Evolutionary conservation across 768 basidiomycete species (phyloP).

Genomic region (Serendipita indica): DNA sequence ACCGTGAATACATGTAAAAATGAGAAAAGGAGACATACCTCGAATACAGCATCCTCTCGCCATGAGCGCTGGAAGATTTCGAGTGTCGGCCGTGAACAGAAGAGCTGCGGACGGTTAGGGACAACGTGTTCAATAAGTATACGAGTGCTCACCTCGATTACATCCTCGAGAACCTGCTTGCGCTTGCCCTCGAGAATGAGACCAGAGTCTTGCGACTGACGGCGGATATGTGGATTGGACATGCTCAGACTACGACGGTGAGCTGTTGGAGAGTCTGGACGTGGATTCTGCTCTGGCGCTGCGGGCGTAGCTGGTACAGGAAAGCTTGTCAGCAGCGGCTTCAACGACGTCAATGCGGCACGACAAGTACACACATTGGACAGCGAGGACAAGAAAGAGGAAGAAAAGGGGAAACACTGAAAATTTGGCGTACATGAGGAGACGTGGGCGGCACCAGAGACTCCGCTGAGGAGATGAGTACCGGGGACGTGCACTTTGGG

Average conservation of each 20-base stretch:
- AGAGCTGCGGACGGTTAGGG: conserved; percentile 12
- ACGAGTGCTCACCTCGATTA: conserved; percentile 12
- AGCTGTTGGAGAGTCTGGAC: neutral
- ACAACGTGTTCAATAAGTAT: neutral
- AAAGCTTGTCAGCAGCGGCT: neutral
- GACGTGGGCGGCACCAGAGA: conserved; percentile 1
- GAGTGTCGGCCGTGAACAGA: conserved; percentile 14
- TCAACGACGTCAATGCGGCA: neutral
- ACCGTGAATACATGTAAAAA: neutral
- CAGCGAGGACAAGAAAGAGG: neutral
- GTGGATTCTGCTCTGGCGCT: neutral
- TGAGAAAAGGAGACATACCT: conserved; percentile 10
- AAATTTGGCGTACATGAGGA: conserved; percentile 2
- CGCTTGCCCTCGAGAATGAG: conserved; percentile 11
- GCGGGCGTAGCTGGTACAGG: neutral
- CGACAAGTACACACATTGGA: neutral
- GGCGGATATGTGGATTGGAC: neutral
- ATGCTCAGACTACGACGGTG: neutral
- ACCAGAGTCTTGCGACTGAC: neutral
- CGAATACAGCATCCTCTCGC: conserved; percentile 16
- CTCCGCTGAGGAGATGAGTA: conserved; percentile 1
- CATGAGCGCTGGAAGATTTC: conserved; percentile 17
- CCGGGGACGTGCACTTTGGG: conserved; percentile 4
- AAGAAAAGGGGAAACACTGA: neutral
- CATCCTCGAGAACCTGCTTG: conserved; percentile 16